Evolutionary conservation across 352 stramenopile species (phyloP), one percentile per base, ranked within the genome.

Genomic region (Phytopythium mirpurense): DNA sequence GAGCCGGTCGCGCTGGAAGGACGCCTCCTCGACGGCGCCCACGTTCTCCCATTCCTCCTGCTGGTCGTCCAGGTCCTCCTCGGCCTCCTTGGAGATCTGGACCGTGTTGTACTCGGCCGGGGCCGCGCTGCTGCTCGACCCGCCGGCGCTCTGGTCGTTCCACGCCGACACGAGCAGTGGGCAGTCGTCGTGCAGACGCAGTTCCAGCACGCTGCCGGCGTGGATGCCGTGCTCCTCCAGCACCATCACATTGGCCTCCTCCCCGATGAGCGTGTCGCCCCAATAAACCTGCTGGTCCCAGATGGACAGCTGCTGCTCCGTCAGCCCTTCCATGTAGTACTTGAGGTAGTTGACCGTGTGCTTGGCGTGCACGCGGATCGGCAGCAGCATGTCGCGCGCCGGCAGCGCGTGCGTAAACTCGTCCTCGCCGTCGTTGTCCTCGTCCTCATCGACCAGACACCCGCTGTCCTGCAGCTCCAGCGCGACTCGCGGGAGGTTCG

Each of bases 321-420:
- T 85, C 5, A 91, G 56, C 43, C 88, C 81, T 62, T 91, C 81
- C 70, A 91, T 86, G 72, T 74, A 89, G 49, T 86, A 73, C 48
- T 91, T 91, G 43, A 91, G 87, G 51, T 85, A 88, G 64, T 89
- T 91, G 34, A 91, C 65, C 2, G 78, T 89, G 46, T 90, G 65
- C 18, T 76, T 66, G 14, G 81, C 69, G 26, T 74, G 72, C 1
- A 91, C 78, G 24, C 71, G 72, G 26, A 91, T 78, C 51, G 78
- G 75, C 46, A 91, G 55, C 11, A 88, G 43, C 23, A 63, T 68
- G 7, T 72, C 58, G 11, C 62, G 54, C 29, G 40, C 43, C 23
- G 42, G 23, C 12, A 38, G 48, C 11, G 46, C 42, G 21, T 51
- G 40, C 5, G 21, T 32, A 11, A 55, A 45, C 26, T 37, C 27